These are phyloP conservation scores for Aspergillus floridensis DNA, from an alignment of 2,329 filamentous ascomycete species.

Conservation along the genomic window DNA sequence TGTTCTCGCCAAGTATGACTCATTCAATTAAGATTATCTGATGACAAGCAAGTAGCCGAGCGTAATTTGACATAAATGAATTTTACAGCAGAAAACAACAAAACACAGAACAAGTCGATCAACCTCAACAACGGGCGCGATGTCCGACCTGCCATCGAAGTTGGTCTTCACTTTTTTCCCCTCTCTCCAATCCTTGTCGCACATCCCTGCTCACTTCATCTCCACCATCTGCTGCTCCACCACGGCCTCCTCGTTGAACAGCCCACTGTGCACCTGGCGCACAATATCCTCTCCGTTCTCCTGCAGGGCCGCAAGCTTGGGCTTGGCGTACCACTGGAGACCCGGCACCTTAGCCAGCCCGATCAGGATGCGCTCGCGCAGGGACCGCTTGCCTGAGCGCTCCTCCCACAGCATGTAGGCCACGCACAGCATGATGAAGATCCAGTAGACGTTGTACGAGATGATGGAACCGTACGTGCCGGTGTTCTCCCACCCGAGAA, in stretches of 20 bases:
- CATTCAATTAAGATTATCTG: not conserved
- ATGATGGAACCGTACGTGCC: conserved; percentile 85
- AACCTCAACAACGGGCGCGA: not conserved
- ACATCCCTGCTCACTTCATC: not conserved
- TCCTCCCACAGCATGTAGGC: conserved; percentile 3
- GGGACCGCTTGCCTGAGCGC: not conserved
- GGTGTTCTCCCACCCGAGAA: conserved; percentile 84
- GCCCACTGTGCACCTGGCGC: not conserved
- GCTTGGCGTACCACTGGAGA: not conserved
- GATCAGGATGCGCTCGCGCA: not conserved
- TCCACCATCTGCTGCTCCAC: not conserved
- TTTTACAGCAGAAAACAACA: not conserved
- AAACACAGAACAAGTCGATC: not conserved
- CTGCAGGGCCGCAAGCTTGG: not conserved
- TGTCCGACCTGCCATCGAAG: not conserved
- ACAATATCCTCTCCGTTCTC: not conserved
- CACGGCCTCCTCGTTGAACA: not conserved
- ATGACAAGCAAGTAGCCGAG: not conserved
- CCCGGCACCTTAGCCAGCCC: not conserved
- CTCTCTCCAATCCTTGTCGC: not conserved
- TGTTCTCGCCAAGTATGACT: not conserved
- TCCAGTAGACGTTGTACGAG: conserved; percentile 84
- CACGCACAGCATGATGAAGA: conserved; percentile 2
- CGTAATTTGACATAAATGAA: not conserved
- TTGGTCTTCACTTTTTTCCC: not conserved